phyloP scores from a whole-genome alignment of 352 stramenopile genomes.

The Phytophthora pistaciae region DNA sequence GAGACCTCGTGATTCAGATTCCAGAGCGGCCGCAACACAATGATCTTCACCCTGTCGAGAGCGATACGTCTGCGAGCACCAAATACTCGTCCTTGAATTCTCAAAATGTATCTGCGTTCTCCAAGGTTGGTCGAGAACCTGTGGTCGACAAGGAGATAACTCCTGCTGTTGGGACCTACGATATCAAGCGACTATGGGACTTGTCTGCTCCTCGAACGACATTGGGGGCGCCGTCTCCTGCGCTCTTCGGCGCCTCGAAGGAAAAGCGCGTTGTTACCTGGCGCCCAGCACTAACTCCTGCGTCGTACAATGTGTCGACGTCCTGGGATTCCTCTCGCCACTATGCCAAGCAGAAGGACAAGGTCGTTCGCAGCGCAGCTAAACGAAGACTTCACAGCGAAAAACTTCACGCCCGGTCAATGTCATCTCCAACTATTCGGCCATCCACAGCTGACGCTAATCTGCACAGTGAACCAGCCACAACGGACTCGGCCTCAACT shows the following conservation, averaged over 20 bases:
- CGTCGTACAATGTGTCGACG: constrained; percentile 44
- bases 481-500: not conserved
- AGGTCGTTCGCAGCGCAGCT: constrained; percentile 35
- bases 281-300: constrained; percentile 48
- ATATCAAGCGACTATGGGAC: constrained; percentile 64
- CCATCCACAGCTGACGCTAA: constrained; percentile 7
- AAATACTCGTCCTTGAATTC: constrained; percentile 31
- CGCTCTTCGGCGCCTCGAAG: constrained; percentile 52
- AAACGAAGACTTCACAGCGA: constrained; percentile 30
- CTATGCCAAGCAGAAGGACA: constrained; percentile 66
- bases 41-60: constrained; percentile 5
- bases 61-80: not conserved
- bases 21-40: constrained; percentile 13
- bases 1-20: constrained; percentile 4
- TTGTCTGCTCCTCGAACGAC: constrained; percentile 9
- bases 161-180: constrained; percentile 46
- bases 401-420: constrained; percentile 15
- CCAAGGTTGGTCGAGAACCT: constrained; percentile 17
- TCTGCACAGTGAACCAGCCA: constrained; percentile 3
- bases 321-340: constrained; percentile 66
- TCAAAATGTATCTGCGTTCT: constrained; percentile 23
- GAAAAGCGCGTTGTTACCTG: constrained; percentile 59
- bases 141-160: constrained; percentile 3
- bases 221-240: constrained; percentile 36
- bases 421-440: constrained; percentile 27